Conservation (phyloP, 441 rosid genomes). For the Jatropha multifida region DNA sequence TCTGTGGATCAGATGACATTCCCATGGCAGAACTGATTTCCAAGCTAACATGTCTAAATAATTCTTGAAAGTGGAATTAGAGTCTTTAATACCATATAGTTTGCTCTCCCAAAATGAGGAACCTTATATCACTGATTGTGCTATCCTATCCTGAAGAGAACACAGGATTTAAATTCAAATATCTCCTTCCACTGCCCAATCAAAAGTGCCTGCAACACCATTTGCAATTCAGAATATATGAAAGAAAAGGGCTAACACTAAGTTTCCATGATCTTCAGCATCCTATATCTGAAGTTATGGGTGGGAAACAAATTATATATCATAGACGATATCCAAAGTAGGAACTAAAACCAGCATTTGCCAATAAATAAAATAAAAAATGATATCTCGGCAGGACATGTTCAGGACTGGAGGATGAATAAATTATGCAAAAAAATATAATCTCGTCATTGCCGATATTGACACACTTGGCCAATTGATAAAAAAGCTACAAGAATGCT, state of each 20-base stretch:
- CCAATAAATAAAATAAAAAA: not conserved
- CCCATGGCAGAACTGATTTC: conserved; percentile 17
- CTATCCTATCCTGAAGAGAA: conserved; percentile 35
- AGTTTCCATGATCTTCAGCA: conserved; percentile 29
- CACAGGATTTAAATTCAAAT: conserved; percentile 36
- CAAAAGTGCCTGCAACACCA: conserved; percentile 53
- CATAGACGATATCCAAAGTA: not conserved
- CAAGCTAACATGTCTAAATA: conserved; percentile 23
- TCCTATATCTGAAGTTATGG: conserved; percentile 28
- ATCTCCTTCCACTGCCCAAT: conserved; percentile 39
- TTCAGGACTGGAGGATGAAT: not conserved
- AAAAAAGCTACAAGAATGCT: not conserved
- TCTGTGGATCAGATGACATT: conserved; percentile 6
- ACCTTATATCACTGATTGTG: conserved; percentile 31
- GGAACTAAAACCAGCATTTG: not conserved
- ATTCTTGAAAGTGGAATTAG: conserved; percentile 24
- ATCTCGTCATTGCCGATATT: not conserved
- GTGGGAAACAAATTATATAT: not conserved
- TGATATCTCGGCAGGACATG: too few relatives aligned
- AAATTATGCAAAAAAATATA: not conserved
- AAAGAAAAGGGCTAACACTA: conserved; percentile 27
- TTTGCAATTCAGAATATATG: conserved; percentile 38
- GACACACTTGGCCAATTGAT: not conserved
- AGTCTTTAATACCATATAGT: conserved; percentile 31
- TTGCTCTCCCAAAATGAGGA: conserved; percentile 22